Evolutionary conservation across 2,329 filamentous ascomycete genomes (phyloP), one percentile per base, ranked within the genome.

Genomic region (Torrubiella hemipterigena): DNA sequence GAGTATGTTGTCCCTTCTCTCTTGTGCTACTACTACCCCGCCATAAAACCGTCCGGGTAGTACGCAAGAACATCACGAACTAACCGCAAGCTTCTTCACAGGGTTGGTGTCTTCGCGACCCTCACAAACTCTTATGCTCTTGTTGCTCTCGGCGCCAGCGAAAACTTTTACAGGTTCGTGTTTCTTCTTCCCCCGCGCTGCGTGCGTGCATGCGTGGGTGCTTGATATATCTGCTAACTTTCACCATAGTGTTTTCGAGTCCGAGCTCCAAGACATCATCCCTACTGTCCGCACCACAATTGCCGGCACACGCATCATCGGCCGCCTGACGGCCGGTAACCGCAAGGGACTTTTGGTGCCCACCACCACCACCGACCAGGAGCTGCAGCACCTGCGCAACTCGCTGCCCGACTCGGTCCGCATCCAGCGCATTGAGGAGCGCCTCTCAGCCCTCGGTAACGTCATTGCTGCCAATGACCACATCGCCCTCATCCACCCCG

Each of bases 121-220:
- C 81, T 98, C 55, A 98, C 91, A 46, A 98, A 98, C 64, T 89
- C 85, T 38, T 98, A 94, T 61, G 86, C 87, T 47, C 72, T 98
- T 49, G 85, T 95, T 47, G 87, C 89, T 42, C 76, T 94, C 44
- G 91, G 91, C 52, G 87, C 84, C 48, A 94, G 85, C 52, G 87
- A 95, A 69, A 96, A 96, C 73, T 98, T 98, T 63, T 96, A 96
- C 77, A 87, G n/a, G n/a, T n/a, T n/a, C n/a, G n/a, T n/a, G n/a
- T n/a, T n/a, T n/a, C n/a, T n/a, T n/a, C n/a, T n/a, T n/a, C n/a
- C n/a, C n/a, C n/a, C n/a, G n/a, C n/a, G n/a, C n/a, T n/a, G n/a
- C n/a, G n/a, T n/a, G n/a, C n/a, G n/a, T n/a, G n/a, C n/a, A n/a
- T n/a, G n/a, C n/a, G n/a, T n/a, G n/a, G 75, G 76, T 80, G 56